Evolutionary conservation across 345 rosid genomes (phyloP), one percentile per base, ranked within the genome.

Genomic region (Ceriops decandra): DNA sequence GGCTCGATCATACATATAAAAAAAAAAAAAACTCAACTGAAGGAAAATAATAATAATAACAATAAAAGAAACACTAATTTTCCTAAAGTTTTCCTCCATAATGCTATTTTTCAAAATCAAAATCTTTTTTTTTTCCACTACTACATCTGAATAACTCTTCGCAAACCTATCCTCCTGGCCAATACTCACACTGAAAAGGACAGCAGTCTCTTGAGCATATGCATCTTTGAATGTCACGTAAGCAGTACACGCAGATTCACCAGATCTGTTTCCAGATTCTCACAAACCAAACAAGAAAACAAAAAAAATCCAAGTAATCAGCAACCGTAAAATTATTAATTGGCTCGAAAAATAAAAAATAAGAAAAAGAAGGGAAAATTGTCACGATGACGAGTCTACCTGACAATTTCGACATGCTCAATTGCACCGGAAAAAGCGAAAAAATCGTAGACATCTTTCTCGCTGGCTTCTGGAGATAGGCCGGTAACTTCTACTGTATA

Each of bases 191-290:
- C 89, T 91, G 53, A 91, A 90, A 67, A 91, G 77, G 74, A 86
- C 84, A 53, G 93, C 96, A 38, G 96, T 91, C 72, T 89, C 97
- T 65, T 80, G 91, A 68, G 93, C 82, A 78, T 86, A 88, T 28
- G 97, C 83, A 72, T 91, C 85, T 61, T 69, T 86, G 86, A 91
- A 91, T 17, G 90, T 91, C 70, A 89, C 96, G 64, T 85, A 91
- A 17, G 83, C 96, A 27, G 93, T 82, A 61, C 86, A 74, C 5
- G 83, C 84, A 60, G 54, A 46, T 26, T 85, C 88, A 52, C 89
- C 85, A 28, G 78, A 76, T 68, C 89, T 85, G 82, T 59, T 52
- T 19, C 36, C 49, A 42, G 4, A 2, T 42, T 42, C 5, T 3
- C 49, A 3, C 5, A 42, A 11, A 13, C 17, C 17, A 13, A 31